Conservation (phyloP, 352 stramenopile species). For the Globisporangium echinulatum region DNA sequence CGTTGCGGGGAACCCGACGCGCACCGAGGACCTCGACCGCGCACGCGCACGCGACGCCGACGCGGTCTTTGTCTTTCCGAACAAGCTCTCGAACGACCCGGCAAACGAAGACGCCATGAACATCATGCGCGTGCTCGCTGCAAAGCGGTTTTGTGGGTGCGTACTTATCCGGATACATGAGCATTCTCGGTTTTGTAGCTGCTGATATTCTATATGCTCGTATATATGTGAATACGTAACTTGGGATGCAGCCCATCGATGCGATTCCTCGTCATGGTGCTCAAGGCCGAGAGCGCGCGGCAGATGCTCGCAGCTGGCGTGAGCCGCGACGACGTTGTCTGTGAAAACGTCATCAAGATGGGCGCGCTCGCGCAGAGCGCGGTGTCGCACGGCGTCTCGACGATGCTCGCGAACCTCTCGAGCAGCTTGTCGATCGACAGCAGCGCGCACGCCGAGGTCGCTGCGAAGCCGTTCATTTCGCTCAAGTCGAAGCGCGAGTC, state of each 20-base stretch:
- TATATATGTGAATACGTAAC: background rate
- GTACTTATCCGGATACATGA: background rate
- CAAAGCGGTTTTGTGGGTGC: slow-evolving; percentile 68
- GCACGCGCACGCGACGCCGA: slow-evolving; percentile 44
- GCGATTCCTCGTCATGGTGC: slow-evolving; percentile 70
- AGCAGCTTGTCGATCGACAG: slow-evolving; percentile 66
- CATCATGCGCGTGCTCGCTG: slow-evolving; percentile 76
- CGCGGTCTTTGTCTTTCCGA: slow-evolving; percentile 79
- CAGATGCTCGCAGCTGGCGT: slow-evolving; percentile 78
- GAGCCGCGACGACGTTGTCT: slow-evolving; percentile 77
- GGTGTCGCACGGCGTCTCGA: slow-evolving; percentile 70
- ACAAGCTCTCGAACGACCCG: slow-evolving; percentile 71
- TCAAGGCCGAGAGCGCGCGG: slow-evolving; percentile 65
- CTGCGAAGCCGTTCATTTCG: slow-evolving; percentile 8
- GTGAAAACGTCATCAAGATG: slow-evolving; percentile 87
- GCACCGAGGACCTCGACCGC: slow-evolving; percentile 66
- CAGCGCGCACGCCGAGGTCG: slow-evolving; percentile 11
- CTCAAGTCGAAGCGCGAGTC: slow-evolving; percentile 24
- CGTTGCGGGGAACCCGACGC: slow-evolving; percentile 66
- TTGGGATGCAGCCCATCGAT: slow-evolving; percentile 28
- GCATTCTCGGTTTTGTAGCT: too few species aligned
- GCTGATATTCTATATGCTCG: background rate
- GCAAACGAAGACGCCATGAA: slow-evolving; percentile 76
- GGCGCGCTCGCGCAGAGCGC: slow-evolving; percentile 74
- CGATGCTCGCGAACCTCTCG: slow-evolving; percentile 81